Evolutionary conservation across 129 eudicot genomes (phyloP), one percentile per base, ranked within the genome.

Genomic region (Flaveria brownii): DNA sequence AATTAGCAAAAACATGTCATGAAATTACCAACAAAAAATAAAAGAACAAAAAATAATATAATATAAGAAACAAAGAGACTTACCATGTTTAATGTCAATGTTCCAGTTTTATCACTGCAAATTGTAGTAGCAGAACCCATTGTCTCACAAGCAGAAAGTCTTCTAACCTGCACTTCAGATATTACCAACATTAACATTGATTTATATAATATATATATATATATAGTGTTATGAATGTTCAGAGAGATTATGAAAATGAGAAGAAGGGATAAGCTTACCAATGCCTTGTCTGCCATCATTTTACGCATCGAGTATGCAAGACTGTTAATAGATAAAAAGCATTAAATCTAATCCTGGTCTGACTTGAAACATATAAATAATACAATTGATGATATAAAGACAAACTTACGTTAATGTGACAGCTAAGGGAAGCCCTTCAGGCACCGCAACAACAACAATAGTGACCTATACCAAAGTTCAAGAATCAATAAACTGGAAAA

Each of bases 101-200:
- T 95, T 82, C 99, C 99, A 62, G 99, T 95, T 88, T 95, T 95
- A 70, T 95, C 99, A 79, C 99, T 95, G 83, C 99, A 95, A 75
- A 95, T 95, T 26, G 99, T 95, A 75, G 97, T 91, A 13, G 99
- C 99, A 83, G 99, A 95, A 28, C 99, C 99, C 99, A 95, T 95
- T 17, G 99, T 91, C 80, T 95, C 99, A 85, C 99, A 95, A 62
- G 99, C 99, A 56, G 99, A 95, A 79, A 95, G 89, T 78, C 99
- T 86, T 76, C 99, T 85, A 68, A 95, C 99, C 99, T 95, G 84
- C 77, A 85, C 56, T 20, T 73, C 20, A 77, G 68, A 55, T 69
- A 47, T 72, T 77, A 26, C 50, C 30, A 61, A 46, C 25, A 52
- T 42, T 25, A 52, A 45, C 56, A 69, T 71, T 30, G 10, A 54